Base-by-base conservation (phyloP, 306 rosid species). In the Alnus rubra region DNA sequence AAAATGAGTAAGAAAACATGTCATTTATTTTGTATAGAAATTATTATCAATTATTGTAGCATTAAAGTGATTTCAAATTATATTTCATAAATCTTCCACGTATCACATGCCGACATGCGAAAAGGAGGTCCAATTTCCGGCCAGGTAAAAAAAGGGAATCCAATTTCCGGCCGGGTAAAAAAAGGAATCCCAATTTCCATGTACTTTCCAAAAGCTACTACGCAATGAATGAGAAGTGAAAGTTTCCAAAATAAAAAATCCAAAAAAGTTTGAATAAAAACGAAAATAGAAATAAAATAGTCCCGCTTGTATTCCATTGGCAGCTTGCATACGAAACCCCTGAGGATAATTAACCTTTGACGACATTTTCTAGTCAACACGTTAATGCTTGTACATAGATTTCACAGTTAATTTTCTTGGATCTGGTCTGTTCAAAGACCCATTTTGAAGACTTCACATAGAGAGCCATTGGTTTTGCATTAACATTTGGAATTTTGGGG, bases 371-470 rank as follows among this genome's bases (percentile, higher is more conserved):
- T 68, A 73, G 82, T 84, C 85, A 81, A 73, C 85, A 79, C 70
- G 42, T 80, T 28, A 59, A 52, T 76, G 79, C n/a, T 62, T 70
- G 28, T 63, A 39, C 31, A 54, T 19, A 9, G 53, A 15, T 80
- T 48, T 50, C 68, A 37, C 54, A 74, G 44, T 83, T 58, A 33
- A 48, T 74, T 86, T 79, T 70, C 70, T 19, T 77, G 87, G 92
- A 90, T 92, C 93, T 84, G 88, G 81, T 86, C 89, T 72, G 81
- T 78, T 69, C 71, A 45, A 33, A 55, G 47, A 35, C 73, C 8
- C 73, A 51, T 55, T 42, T 60, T 51, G 37, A n/a, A 84, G 78
- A 33, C 75, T 81, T 69, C 76, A 76, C 81, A 50, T 14, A 51
- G 58, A 44, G 69, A 59, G 68, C 77, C 82, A 12, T 71, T 73